Evolutionary conservation across 139 green algal genomes (phyloP), one percentile per base, ranked within the genome.

Genomic region (Chlamydomonas incerta): DNA sequence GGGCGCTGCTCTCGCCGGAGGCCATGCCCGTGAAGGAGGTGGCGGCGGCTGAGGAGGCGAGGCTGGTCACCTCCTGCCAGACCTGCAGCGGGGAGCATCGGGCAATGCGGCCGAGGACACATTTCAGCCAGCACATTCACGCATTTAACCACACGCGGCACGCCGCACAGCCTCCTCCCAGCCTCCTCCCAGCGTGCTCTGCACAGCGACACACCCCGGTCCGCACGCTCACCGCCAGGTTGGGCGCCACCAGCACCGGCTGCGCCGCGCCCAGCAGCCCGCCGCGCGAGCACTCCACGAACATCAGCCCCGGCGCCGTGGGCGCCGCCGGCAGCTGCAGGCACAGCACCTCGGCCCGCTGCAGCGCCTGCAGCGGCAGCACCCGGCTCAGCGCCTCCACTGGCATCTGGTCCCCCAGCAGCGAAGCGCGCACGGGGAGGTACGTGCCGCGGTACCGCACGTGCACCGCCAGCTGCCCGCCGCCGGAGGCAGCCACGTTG

Each of bases 331-430:
- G 41, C 76, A 83, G 65, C 37, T 83, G 76, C 62, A 83, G 62
- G 65, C 76, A 74, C 76, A 83, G 41, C 60, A 83, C 76, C 65
- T 83, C 76, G 31, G 76, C 76, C 29, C 76, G 41, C 34, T 29
- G 76, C n/a, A 83, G 76, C 41, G 76, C 76, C 46, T 83, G 60
- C 14, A 74, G 46, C 57, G 76, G 76, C n/a, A 83, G 76, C 41
- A 74, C 76, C 63, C 41, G 29, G 65, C 76, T 74, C 18, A 83
- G 62, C 62, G 76, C 63, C 62, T 83, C 76, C 21, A 46, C 76
- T 1, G 76, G 63, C 76, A 83, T 73, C 63, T 83, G 76, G 63
- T 83, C 76, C 20, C 63, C 76, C 41, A 83, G 63, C 76, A 83
- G 37, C 41, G 76, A 74, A 3, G 76, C 76, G 17, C 76, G 63